phyloP scores from a whole-genome alignment of 202 grass and related monocot species.

The Musa balbisiana region DNA sequence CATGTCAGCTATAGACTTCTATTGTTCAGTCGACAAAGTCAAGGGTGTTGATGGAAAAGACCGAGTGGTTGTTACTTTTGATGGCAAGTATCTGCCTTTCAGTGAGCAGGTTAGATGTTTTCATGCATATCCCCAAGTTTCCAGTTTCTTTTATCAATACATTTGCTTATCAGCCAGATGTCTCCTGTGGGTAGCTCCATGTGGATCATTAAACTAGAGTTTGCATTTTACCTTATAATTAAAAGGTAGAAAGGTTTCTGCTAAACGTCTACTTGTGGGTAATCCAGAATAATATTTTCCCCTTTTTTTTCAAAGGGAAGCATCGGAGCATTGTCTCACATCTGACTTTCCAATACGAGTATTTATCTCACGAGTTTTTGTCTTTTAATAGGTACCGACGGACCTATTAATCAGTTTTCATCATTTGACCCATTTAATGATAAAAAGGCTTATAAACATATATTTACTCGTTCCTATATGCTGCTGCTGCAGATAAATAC shows the following conservation, averaged over 20 bases:
- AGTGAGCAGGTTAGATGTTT: constrained; percentile 59
- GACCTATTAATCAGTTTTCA: too few relatives aligned
- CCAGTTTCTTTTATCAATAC: neutral
- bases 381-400: too few relatives aligned
- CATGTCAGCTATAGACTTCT: constrained; percentile 95
- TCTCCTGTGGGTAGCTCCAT: neutral
- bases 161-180: neutral
- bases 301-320: too few relatives aligned
- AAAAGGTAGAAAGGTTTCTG: neutral
- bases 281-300: too few relatives aligned
- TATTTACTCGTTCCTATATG: too few relatives aligned
- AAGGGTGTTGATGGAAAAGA: constrained; percentile 70
- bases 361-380: too few relatives aligned
- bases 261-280: too few relatives aligned
- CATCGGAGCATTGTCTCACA: too few relatives aligned
- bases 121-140: neutral
- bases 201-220: neutral
- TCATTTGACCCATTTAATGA: too few relatives aligned
- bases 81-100: constrained; percentile 86
- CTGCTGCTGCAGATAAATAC: too few relatives aligned
- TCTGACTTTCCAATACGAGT: too few relatives aligned
- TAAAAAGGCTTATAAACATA: too few relatives aligned
- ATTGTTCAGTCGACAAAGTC: constrained; percentile 88
- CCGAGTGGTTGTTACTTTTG: constrained; percentile 80
- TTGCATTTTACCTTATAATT: neutral